Percentiles rank a stretch among this genome's conserved stretches.
These are phyloP conservation scores for Aspergillaceae sp. DNA, from an alignment of 2,329 filamentous ascomycete species.

Conservation along the genomic window DNA sequence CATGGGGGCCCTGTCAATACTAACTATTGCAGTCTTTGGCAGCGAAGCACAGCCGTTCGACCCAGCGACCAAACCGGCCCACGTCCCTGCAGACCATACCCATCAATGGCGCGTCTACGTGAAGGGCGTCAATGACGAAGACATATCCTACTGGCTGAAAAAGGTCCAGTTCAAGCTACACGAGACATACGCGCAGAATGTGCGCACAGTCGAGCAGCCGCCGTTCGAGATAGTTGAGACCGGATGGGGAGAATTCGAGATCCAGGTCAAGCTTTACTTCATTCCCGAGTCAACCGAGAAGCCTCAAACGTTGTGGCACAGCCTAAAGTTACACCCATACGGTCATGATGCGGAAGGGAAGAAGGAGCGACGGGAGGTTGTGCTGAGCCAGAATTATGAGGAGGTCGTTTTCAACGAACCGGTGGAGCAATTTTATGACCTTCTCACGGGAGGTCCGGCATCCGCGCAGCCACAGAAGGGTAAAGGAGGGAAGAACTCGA, in stretches of 20 bases:
- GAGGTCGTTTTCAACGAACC: constrained; percentile 97
- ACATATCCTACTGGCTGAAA: constrained; percentile 90
- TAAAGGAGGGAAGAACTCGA: constrained; percentile 49
- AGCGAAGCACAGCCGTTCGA: constrained; percentile 73
- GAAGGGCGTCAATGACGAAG: constrained; percentile 76
- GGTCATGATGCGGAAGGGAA: constrained; percentile 67
- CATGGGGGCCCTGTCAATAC: neutral
- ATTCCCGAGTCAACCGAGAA: constrained; percentile 82
- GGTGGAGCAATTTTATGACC: constrained; percentile 81
- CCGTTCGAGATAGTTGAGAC: constrained; percentile 84
- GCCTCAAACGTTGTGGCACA: constrained; percentile 90
- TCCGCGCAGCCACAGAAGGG: constrained; percentile 43
- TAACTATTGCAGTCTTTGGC: constrained; percentile 55
- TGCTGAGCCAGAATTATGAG: constrained; percentile 77
- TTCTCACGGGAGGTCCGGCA: constrained; percentile 63
- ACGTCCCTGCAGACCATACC: constrained; percentile 81
- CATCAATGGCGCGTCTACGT: constrained; percentile 97
- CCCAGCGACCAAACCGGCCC: constrained; percentile 63
- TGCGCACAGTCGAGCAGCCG: constrained; percentile 73
- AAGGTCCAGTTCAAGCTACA: constrained; percentile 98
- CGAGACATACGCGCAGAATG: constrained; percentile 87
- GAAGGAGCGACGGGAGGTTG: constrained; percentile 54
- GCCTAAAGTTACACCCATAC: constrained; percentile 83
- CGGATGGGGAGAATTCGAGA: constrained; percentile 96
- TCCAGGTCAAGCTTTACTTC: constrained; percentile 92